These are phyloP conservation scores for Diaporthe sp. DNA, from an alignment of 2,329 filamentous ascomycete genomes.

Conservation along the genomic window DNA sequence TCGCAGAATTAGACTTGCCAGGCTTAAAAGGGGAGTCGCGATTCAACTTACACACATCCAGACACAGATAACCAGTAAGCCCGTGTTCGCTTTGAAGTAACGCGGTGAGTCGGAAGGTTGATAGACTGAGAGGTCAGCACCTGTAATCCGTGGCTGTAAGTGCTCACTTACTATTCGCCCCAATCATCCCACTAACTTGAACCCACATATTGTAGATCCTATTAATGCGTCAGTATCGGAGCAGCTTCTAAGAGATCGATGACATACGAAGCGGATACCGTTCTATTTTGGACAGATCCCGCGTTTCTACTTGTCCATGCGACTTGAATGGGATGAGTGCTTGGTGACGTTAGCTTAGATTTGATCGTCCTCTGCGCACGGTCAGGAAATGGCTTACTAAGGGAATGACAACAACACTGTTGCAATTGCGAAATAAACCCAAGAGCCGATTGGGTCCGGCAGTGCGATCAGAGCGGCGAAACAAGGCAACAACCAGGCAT, in stretches of 20 bases:
- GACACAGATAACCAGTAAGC: background rate
- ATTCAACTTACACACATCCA: slow-evolving; percentile 12
- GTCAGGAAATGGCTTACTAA: background rate
- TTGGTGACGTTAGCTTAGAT: background rate
- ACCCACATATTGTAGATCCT: slow-evolving; percentile 62
- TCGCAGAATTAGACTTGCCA: background rate
- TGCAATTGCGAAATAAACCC: slow-evolving; percentile 20
- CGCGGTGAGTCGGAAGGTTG: slow-evolving; percentile 44
- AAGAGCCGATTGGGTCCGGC: slow-evolving; percentile 4
- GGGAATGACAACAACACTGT: slow-evolving; percentile 6
- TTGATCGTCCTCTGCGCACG: accelerated
- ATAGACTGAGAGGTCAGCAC: slow-evolving; percentile 35
- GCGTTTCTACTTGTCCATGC: slow-evolving; percentile 69
- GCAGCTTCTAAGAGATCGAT: background rate
- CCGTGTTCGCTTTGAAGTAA: background rate
- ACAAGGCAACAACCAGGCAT: slow-evolving; percentile 66
- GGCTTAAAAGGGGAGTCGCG: no score
- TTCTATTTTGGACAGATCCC: slow-evolving; percentile 68
- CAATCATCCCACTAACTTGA: slow-evolving; percentile 52
- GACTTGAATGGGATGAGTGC: slow-evolving; percentile 48
- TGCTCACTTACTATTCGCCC: slow-evolving; percentile 52
- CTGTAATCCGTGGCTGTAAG: no score
- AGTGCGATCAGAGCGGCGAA: slow-evolving; percentile 44
- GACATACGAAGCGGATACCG: slow-evolving; percentile 62
- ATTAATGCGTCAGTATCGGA: background rate